Conservation (phyloP, 495 filamentous ascomycete genomes). For the Clohesyomyces aquaticus region DNA sequence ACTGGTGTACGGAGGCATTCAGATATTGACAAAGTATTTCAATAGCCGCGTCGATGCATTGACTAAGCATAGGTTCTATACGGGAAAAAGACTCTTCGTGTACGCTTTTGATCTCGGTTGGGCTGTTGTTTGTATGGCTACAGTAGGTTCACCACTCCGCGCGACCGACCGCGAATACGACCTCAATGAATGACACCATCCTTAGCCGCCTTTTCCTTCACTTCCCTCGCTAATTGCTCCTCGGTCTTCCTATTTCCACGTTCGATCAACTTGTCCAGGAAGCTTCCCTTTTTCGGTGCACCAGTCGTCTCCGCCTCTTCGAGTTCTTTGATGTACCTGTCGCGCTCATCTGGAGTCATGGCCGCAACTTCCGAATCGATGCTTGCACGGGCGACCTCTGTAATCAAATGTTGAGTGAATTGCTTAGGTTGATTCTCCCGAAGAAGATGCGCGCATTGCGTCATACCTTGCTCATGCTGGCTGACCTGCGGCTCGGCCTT, state of each 20-base stretch:
- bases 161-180: neutral
- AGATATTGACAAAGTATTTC: too few relatives aligned
- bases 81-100: too few relatives aligned
- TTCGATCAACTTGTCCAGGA: conserved; percentile 29
- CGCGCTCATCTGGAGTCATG: conserved; percentile 32
- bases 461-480: conserved; percentile 19
- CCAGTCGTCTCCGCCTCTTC: conserved; percentile 33
- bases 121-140: neutral
- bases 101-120: too few relatives aligned
- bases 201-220: conserved; percentile 4
- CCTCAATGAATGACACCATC: neutral
- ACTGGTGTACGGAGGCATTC: too few relatives aligned
- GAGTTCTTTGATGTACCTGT: conserved; percentile 28
- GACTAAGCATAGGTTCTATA: too few relatives aligned
- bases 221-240: conserved; percentile 27
- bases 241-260: conserved; percentile 33
- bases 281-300: conserved; percentile 30
- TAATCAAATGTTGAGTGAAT: too few relatives aligned
- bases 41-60: too few relatives aligned
- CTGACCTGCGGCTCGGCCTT: conserved; percentile 5
- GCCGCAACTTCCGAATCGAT: conserved; percentile 30
- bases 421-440: too few relatives aligned
- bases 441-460: conserved; percentile 8
- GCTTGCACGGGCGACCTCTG: conserved; percentile 14
- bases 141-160: neutral